A percentile compares a stretch with the other conserved stretches of the same genome.
phyloP scores from a whole-genome alignment of 495 filamentous ascomycete genomes.

The Penicillium riverlandense region DNA sequence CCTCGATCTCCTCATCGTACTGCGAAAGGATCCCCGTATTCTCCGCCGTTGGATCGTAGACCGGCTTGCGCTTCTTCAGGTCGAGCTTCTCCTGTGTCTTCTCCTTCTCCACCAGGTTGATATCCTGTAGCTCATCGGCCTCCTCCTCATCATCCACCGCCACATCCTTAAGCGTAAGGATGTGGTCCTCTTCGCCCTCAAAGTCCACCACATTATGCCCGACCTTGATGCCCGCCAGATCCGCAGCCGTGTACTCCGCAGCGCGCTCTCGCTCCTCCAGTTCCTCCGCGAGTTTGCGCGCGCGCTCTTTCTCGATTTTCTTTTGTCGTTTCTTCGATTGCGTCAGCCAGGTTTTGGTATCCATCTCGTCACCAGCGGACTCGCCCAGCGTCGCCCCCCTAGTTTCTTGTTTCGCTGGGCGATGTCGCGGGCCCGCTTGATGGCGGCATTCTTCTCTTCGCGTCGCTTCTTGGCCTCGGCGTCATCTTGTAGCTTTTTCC shows the following conservation, averaged over 20 bases:
- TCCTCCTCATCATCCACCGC: constrained; percentile 83
- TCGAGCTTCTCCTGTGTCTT: constrained; percentile 68
- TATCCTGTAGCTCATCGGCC: constrained; percentile 84
- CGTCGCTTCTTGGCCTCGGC: constrained; percentile 62
- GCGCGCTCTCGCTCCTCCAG: constrained; percentile 55
- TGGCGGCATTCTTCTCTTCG: constrained; percentile 66
- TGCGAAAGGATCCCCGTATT: constrained; percentile 69
- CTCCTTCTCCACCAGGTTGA: constrained; percentile 72
- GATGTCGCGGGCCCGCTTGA: constrained; percentile 83
- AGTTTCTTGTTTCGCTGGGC: constrained; percentile 67
- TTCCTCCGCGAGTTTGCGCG: constrained; percentile 67
- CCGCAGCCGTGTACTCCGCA: constrained; percentile 65
- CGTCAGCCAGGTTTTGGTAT: constrained; percentile 78
- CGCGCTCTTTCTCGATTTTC: constrained; percentile 71
- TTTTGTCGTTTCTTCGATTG: constrained; percentile 86
- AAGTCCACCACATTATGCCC: constrained; percentile 76
- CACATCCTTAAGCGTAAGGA: constrained; percentile 86
- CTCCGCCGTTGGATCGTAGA: constrained; percentile 73
- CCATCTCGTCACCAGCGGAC: constrained; percentile 54
- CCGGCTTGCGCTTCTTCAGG: constrained; percentile 84
- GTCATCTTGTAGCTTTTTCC: constrained; percentile 57
- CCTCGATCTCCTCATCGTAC: constrained; percentile 92
- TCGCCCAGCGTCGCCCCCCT: constrained; percentile 74
- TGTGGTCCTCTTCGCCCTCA: constrained; percentile 67
- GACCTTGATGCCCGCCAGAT: constrained; percentile 85